phyloP scores from a whole-genome alignment of 257 asterid genomes.

The Jacaranda copaia region DNA sequence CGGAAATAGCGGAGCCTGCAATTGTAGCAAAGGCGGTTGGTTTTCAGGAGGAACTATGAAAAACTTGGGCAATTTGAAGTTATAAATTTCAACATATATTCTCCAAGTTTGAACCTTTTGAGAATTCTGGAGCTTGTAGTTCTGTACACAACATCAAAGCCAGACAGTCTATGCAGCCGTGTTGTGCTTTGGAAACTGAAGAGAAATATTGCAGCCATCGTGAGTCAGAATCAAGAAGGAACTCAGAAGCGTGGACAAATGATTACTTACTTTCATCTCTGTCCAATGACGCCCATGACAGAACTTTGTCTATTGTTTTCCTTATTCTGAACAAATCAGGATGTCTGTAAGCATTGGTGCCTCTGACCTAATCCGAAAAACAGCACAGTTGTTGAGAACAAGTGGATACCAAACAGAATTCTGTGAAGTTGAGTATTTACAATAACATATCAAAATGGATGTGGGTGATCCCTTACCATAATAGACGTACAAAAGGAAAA shows the following conservation, averaged over 20 bases:
- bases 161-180: constrained; percentile 94
- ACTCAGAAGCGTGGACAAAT: constrained; percentile 24
- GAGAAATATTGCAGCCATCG: constrained; percentile 23
- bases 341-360: constrained; percentile 54
- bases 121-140: constrained; percentile 54
- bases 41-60: constrained; percentile 24
- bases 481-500: constrained; percentile 83
- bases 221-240: constrained; percentile 32
- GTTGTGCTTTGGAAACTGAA: constrained; percentile 88
- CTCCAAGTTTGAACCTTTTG: constrained; percentile 41
- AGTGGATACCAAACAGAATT: not conserved
- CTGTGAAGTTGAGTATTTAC: constrained; percentile 10
- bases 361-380: constrained; percentile 62
- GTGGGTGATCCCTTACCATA: constrained; percentile 57
- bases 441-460: constrained; percentile 27
- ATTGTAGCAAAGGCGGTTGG: constrained; percentile 30
- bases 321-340: constrained; percentile 61
- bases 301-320: constrained; percentile 54
- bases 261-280: constrained; percentile 68
- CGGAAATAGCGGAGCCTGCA: constrained; percentile 50
- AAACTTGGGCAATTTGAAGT: not conserved
- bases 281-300: constrained; percentile 69
- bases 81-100: constrained; percentile 1
- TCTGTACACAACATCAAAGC: constrained; percentile 84
- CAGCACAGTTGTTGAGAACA: not conserved